Evolutionary conservation across 805 yeast genomes (phyloP), one percentile per base, ranked within the genome.

Genomic region (Wickerhamiella kurtzmanii): DNA sequence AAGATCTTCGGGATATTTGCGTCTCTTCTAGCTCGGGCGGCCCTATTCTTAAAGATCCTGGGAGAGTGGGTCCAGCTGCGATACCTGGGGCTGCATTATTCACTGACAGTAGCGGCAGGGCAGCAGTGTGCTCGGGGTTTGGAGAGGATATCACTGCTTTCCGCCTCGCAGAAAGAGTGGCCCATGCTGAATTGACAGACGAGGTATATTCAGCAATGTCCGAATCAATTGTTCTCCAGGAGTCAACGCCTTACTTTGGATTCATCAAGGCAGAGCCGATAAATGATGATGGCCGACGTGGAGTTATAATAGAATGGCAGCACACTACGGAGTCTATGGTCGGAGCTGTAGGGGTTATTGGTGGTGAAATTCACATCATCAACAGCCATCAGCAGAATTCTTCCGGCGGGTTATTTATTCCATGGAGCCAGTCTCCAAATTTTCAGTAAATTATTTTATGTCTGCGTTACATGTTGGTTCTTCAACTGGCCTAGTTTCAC

Each of bases 11-110:
- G 1, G 45, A 48, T 5, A 28, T 62, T 3, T 56, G 62, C 8
- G 66, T 60, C 2, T 64, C 60, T 4, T 54, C 68, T 2, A 61
- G 67, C 50, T 67, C 72, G 1, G 73, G 73, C 2, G 73, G 73
- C 0, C 54, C 62, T 1, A 43, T 63, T 15, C 51, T 63, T 49
- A 66, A 66, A 44, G 55, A 44, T 2, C 55, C 64, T 0, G 73
- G 73, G 9, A 41, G 73, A 28, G 45, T 69, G 1, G 73, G 73
- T 2, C 69, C 71, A 0, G 72, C 72, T 1, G 69, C 68, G 1
- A 40, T 68, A 2, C 44, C 60, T 3, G 73, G 73, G 0, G 53
- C 64, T n/a, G 71, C 70, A 45, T 22, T 53, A 50, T 62, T 52
- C 51, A 22, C 43, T 28, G 11, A 37, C 17, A 9, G 17, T 6